phyloP scores from a whole-genome alignment of 2,329 filamentous ascomycete genomes.

The Ambrosiella xylebori region DNA sequence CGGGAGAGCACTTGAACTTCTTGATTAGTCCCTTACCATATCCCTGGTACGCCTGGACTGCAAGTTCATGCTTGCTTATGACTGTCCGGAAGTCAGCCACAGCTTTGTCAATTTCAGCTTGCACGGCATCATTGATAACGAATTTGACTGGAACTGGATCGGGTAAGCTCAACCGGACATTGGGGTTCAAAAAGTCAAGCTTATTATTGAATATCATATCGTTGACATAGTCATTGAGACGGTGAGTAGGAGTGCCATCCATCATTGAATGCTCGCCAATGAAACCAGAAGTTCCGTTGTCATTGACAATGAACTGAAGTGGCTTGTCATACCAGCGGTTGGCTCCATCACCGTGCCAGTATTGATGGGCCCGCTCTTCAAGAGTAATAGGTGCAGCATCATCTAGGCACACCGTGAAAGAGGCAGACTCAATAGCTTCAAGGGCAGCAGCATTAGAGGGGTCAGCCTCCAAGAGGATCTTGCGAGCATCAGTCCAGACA shows the following conservation, averaged over 20 bases:
- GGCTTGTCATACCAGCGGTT: constrained; percentile 99
- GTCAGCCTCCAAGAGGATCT: constrained; percentile 57
- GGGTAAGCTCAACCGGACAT: constrained; percentile 64
- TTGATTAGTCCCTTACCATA: constrained; percentile 98
- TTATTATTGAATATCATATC: constrained; percentile 86
- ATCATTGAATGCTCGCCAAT: constrained; percentile 99
- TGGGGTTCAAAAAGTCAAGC: constrained; percentile 68
- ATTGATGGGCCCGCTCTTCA: constrained; percentile 86
- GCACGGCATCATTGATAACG: constrained; percentile 54
- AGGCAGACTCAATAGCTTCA: constrained; percentile 68
- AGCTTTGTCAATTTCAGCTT: constrained; percentile 64
- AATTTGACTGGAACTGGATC: constrained; percentile 68
- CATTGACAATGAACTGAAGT: constrained; percentile 91
- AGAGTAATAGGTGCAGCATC: constrained; percentile 81
- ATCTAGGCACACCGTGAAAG: constrained; percentile 86
- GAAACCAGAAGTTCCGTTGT: constrained; percentile 95
- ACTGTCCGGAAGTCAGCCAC: constrained; percentile 61
- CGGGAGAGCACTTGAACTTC: constrained; percentile 96
- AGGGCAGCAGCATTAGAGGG: constrained; percentile 63
- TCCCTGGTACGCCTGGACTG: constrained; percentile 87
- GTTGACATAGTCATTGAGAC: constrained; percentile 89
- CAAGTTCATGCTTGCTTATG: constrained; percentile 76
- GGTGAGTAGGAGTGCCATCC: constrained; percentile 95
- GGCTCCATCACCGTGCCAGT: constrained; percentile 93
- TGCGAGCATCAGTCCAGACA: constrained; percentile 72